These are phyloP conservation scores for Hortiboletus rubellus DNA, from an alignment of 1,284 basidiomycete genomes.

Conservation along the genomic window DNA sequence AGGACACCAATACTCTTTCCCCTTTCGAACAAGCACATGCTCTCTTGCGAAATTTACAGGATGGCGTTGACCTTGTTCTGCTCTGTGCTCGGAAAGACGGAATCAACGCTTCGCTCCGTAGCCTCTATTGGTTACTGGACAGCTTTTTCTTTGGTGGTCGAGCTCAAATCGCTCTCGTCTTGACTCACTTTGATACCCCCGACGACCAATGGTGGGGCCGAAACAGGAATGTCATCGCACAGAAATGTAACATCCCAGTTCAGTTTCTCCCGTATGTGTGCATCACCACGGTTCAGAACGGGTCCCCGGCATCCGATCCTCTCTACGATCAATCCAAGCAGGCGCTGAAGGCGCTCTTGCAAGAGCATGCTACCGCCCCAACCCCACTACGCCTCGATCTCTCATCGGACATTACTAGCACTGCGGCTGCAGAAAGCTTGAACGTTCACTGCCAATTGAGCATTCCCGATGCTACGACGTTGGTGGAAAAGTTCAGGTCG, in stretches of 20 bases:
- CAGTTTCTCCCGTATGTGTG: slow-evolving; percentile 23
- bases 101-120: slow-evolving; percentile 28
- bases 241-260: slow-evolving; percentile 22
- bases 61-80: slow-evolving; percentile 28
- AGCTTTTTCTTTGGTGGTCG: slow-evolving; percentile 27
- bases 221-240: slow-evolving; percentile 22
- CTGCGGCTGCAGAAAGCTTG: slow-evolving; percentile 4
- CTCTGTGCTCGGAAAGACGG: slow-evolving; percentile 29
- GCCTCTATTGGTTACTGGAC: slow-evolving; percentile 30
- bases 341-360: slow-evolving; percentile 16
- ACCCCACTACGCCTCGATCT: slow-evolving; percentile 19
- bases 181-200: slow-evolving; percentile 39
- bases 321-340: slow-evolving; percentile 20
- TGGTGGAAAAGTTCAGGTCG: slow-evolving; percentile 20
- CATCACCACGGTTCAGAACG: slow-evolving; percentile 24
- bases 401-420: neutral
- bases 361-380: slow-evolving; percentile 3
- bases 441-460: slow-evolving; percentile 16
- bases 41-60: slow-evolving; percentile 25
- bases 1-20: slow-evolving; percentile 20
- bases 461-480: slow-evolving; percentile 5
- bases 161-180: slow-evolving; percentile 37
- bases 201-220: slow-evolving; percentile 28
- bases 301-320: neutral
- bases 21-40: slow-evolving; percentile 31